Base-by-base conservation (phyloP, 2,329 filamentous ascomycete genomes). In the Cephalotrichum gorgonifer region DNA sequence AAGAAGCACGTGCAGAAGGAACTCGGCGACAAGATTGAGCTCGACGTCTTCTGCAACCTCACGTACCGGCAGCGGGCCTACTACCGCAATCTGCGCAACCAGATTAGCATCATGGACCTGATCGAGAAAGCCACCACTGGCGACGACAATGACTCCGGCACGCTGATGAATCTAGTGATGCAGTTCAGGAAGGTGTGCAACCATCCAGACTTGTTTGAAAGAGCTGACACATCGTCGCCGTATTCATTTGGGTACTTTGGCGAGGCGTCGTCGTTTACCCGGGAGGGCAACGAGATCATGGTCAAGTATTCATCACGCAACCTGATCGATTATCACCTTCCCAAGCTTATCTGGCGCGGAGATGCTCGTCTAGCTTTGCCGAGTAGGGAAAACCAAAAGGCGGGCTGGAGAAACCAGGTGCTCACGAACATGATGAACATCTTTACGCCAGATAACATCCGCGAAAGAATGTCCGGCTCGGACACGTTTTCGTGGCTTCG, bases 1-100 rank as follows among this genome's bases (percentile, higher is more conserved):
- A 98, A 98, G 81, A 97, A 97, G 72, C 91, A 98, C 64, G 93
- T 98, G 45, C 93, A 98, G 65, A 96, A 97, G 67, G 93, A 98
- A 65, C 81, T 98, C 44, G 93, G 93, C 43, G 93, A 98, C 78
- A 98, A 98, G 81, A 94, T 97, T 52, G 93, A 98, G 66, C 74
- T 88, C 53, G 93, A 98, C 59, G 80, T 98, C 51, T 97, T 91
- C 78, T 98, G 93, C 65, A 85, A 98, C 58, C 79, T 98, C 54
- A 97, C 93, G 0, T 97, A 97, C 66, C 85, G 93, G 56, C 93
- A 98, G 66, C 83, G 93, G 28, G 90, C 90, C 15, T 88, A 94
- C 69, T 98, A 98, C 67, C 78, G 82, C 57, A 95, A 89, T 58
- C 73, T 98, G 42, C 83, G 93, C 46, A 95, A 95, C 69, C 93